phyloP scores from a whole-genome alignment of 371 early-diverging fungal genomes.

The Choanephora cucurbitarum region DNA sequence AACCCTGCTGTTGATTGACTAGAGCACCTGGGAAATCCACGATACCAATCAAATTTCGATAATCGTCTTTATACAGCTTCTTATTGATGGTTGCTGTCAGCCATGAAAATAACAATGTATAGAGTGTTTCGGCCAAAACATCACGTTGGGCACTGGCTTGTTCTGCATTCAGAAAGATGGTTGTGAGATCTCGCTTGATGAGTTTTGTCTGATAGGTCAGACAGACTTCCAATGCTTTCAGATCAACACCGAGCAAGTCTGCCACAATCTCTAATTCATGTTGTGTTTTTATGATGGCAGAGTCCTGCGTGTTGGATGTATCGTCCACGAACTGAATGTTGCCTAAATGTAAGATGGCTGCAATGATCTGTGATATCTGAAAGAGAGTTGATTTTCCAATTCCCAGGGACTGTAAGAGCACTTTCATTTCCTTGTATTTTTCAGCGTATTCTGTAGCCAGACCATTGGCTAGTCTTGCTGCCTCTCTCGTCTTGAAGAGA shows the following conservation, averaged over 20 bases:
- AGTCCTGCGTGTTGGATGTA: slow-evolving; percentile 42
- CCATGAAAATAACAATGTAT: slow-evolving; percentile 31
- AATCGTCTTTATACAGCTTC: slow-evolving; percentile 38
- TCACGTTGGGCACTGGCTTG: slow-evolving; percentile 47
- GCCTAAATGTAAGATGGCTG: slow-evolving; percentile 79
- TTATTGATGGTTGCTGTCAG: slow-evolving; percentile 30
- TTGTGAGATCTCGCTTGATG: slow-evolving; percentile 55
- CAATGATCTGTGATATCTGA: slow-evolving; percentile 61
- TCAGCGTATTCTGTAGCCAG: slow-evolving; percentile 39
- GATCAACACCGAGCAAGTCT: slow-evolving; percentile 71
- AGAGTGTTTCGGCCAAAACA: slow-evolving; percentile 27
- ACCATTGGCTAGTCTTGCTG: slow-evolving; percentile 20
- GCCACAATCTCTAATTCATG: slow-evolving; percentile 70
- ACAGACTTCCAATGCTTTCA: slow-evolving; percentile 59
- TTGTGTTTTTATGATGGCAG: slow-evolving; percentile 56
- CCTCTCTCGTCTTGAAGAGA: slow-evolving; percentile 26
- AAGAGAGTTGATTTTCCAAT: slow-evolving; percentile 73
- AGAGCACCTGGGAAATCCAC: slow-evolving; percentile 66
- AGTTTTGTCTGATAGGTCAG: slow-evolving; percentile 33
- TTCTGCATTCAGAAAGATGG: slow-evolving; percentile 54
- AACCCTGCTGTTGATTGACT: slow-evolving; percentile 24
- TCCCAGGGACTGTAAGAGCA: slow-evolving; percentile 78
- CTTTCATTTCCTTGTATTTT: slow-evolving; percentile 67
- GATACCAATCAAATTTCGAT: slow-evolving; percentile 70
- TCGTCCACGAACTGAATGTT: slow-evolving; percentile 65